Conservation (phyloP, 805 yeast genomes). For the Sungouiozyma intestinalis region DNA sequence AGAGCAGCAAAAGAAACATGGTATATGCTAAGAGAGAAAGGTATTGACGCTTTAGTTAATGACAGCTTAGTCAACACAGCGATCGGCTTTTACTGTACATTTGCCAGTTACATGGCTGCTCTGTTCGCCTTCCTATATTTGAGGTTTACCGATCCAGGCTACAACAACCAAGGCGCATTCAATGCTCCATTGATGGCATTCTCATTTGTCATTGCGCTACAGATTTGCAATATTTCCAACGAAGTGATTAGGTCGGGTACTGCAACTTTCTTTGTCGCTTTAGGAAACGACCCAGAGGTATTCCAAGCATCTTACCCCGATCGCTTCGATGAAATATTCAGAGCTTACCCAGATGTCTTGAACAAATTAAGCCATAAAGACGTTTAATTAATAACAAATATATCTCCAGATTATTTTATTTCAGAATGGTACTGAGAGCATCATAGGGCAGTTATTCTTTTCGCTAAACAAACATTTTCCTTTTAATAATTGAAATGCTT, state of each 20-base stretch:
- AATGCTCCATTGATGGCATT: conserved; percentile 70
- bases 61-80: conserved; percentile 77
- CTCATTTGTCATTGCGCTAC: conserved; percentile 61
- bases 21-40: conserved; percentile 65
- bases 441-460: no score
- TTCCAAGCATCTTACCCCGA: conserved; percentile 65
- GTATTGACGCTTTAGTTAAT: conserved; percentile 74
- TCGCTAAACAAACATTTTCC: no score
- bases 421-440: background rate
- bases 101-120: conserved; percentile 58
- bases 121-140: conserved; percentile 57
- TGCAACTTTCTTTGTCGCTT: conserved; percentile 73
- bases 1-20: conserved; percentile 75
- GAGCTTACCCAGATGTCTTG: conserved; percentile 59
- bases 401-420: conserved; percentile 1
- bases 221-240: conserved; percentile 61
- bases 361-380: conserved; percentile 36
- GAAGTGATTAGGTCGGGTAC: conserved; percentile 74
- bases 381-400: conserved; percentile 8
- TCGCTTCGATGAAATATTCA: conserved; percentile 51
- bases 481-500: no score
- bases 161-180: conserved; percentile 47
- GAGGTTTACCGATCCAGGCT: conserved; percentile 55
- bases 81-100: conserved; percentile 60
- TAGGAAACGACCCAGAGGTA: conserved; percentile 77